Evolutionary conservation across 78 protist species (phyloP), one percentile per base, ranked within the genome.

Genomic region (Paulinella micropora): DNA sequence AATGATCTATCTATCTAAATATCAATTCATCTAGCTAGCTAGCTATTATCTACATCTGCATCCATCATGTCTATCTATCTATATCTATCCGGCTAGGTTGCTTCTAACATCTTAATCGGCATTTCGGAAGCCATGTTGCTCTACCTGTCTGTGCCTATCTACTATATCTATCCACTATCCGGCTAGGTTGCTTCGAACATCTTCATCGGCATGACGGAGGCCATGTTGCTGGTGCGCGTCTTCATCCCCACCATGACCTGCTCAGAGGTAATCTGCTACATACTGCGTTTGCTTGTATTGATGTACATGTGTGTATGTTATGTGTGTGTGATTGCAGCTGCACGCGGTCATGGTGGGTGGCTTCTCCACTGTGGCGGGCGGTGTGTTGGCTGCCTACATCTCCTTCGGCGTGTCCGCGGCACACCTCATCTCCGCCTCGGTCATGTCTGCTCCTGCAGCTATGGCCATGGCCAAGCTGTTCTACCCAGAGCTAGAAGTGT

Each of bases 301-400:
- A n/a, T n/a, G n/a, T n/a, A n/a, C n/a, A n/a, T n/a, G n/a, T n/a
- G n/a, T n/a, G n/a, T n/a, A n/a, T n/a, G n/a, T n/a, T n/a, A n/a
- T n/a, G n/a, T n/a, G n/a, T n/a, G n/a, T n/a, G n/a, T n/a, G n/a
- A n/a, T n/a, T n/a, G 41, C 88, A 91, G 85, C 86, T 91, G 77
- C 90, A 88, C 37, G 88, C 89, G 29, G 37, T 90, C 87, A 90
- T 90, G 92, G 84, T 90, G 73, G 83, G 90, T 31, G 93, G 93
- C 38, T 91, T 91, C 38, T 83, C 90, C 39, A 87, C 93, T 39
- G 39, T 91, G 0, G 93, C 93, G 15, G 93, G 93, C 79, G 83
- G 90, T 0, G 90, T 88, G 34, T 2, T 91, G 88, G 93, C 86
- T 0, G 90, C 93, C 1, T 91, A 88, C 39, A 91, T 91, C 89